Evolutionary conservation across 306 rosid species (phyloP).

Genomic region (Acmispon strigosus): DNA sequence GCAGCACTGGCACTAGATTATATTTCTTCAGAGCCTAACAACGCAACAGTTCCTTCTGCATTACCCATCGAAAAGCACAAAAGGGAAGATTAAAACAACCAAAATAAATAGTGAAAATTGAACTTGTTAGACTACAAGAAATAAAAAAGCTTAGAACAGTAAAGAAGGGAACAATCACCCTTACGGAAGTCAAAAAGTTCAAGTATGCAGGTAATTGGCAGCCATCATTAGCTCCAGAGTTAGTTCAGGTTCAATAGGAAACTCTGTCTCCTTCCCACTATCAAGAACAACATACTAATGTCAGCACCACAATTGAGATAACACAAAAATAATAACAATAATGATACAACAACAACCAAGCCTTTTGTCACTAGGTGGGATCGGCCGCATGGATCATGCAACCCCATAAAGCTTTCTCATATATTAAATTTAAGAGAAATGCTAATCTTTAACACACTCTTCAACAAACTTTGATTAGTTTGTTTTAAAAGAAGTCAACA

Average conservation of each 20-base stretch:
- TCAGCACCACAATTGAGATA: not conserved
- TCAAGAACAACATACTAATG: constrained; percentile 11
- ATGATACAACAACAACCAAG: too few species aligned
- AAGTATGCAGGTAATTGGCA: constrained; percentile 88
- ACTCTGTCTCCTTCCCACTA: constrained; percentile 89
- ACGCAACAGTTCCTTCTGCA: constrained; percentile 30
- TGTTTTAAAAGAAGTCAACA: too few species aligned
- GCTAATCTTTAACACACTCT: too few species aligned
- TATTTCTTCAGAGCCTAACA: constrained; percentile 11
- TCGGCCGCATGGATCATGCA: too few species aligned
- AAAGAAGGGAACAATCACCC: constrained; percentile 13
- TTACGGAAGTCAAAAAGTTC: constrained; percentile 20
- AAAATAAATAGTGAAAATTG: not conserved
- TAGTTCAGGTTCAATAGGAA: constrained; percentile 84
- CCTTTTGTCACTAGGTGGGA: too few species aligned
- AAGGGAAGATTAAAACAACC: not conserved
- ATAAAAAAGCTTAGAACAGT: constrained; percentile 25
- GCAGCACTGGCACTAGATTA: constrained; percentile 8
- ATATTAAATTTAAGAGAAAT: too few species aligned
- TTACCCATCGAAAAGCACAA: not conserved
- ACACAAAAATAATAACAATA: not conserved
- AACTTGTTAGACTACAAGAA: not conserved
- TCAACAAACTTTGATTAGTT: too few species aligned
- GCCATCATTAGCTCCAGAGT: constrained; percentile 95
- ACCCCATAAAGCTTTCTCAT: too few species aligned